Percentiles rank a stretch among this genome's conserved stretches.
These are phyloP conservation scores for Capsicum baccatum DNA, from an alignment of 257 asterid species.

Conservation along the genomic window DNA sequence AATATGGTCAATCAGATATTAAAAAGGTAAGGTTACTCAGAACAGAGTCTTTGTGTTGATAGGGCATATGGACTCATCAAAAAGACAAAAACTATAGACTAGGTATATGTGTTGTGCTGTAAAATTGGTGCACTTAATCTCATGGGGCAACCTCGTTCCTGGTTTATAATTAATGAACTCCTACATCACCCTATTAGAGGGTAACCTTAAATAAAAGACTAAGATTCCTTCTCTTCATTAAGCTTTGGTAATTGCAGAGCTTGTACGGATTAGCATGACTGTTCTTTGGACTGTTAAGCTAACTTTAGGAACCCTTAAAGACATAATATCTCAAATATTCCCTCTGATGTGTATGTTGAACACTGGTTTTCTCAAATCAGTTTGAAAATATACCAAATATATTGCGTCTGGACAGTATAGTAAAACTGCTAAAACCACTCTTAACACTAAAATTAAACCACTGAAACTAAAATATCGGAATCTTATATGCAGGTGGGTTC, in stretches of 20 bases:
- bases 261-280: neutral
- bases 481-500: neutral
- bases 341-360: neutral
- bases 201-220: neutral
- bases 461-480: neutral
- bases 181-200: neutral
- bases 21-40: neutral
- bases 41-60: neutral
- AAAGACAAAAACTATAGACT: neutral
- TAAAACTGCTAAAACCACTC: slow-evolving; percentile 6
- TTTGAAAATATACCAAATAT: neutral
- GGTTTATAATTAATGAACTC: neutral
- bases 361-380: neutral
- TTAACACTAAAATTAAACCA: neutral
- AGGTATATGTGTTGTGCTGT: slow-evolving; percentile 3
- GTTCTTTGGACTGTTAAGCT: neutral
- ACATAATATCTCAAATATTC: neutral
- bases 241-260: neutral
- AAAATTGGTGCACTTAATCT: neutral
- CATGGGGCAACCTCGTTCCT: neutral
- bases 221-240: neutral
- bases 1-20: neutral
- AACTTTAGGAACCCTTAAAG: neutral
- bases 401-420: neutral
- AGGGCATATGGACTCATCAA: neutral